Evolutionary conservation across 495 filamentous ascomycete genomes (phyloP).

Genomic region (Emericellopsis terricola): DNA sequence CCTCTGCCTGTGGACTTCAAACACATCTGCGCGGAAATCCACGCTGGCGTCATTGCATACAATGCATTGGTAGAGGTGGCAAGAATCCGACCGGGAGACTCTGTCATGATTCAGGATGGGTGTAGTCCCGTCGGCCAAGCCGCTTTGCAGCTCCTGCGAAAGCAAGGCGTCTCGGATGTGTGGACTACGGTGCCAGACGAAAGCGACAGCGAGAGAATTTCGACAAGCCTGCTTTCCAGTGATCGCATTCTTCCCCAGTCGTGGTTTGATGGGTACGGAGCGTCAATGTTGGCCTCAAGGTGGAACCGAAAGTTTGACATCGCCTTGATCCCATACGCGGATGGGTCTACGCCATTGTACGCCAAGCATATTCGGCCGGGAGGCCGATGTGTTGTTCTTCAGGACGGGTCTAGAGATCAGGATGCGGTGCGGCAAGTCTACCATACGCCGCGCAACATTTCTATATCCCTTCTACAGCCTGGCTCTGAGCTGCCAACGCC

Average conservation of each 20-base stretch:
- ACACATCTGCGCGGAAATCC: not conserved
- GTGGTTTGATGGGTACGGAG: slow-evolving; percentile 1
- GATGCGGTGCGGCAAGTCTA: no score
- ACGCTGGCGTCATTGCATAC: slow-evolving; percentile 4
- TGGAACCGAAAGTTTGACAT: slow-evolving; percentile 1
- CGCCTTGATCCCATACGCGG: not conserved
- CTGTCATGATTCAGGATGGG: slow-evolving; percentile 28
- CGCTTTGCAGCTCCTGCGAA: not conserved
- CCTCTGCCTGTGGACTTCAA: not conserved
- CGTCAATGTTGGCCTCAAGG: not conserved
- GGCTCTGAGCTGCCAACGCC: no score
- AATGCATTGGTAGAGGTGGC: slow-evolving; percentile 6
- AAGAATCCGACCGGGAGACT: slow-evolving; percentile 14
- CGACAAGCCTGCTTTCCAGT: slow-evolving; percentile 3
- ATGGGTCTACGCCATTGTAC: no score
- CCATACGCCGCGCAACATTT: no score
- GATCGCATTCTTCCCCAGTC: slow-evolving; percentile 16
- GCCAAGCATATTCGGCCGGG: no score
- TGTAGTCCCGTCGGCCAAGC: slow-evolving; percentile 15
- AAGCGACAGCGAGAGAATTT: not conserved
- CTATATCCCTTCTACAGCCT: no score
- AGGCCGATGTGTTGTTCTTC: no score
- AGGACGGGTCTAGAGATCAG: no score
- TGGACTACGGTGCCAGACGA: not conserved
- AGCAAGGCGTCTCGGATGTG: not conserved